phyloP scores from a whole-genome alignment of 2,329 filamentous ascomycete genomes.

The Xylariaceae sp. region DNA sequence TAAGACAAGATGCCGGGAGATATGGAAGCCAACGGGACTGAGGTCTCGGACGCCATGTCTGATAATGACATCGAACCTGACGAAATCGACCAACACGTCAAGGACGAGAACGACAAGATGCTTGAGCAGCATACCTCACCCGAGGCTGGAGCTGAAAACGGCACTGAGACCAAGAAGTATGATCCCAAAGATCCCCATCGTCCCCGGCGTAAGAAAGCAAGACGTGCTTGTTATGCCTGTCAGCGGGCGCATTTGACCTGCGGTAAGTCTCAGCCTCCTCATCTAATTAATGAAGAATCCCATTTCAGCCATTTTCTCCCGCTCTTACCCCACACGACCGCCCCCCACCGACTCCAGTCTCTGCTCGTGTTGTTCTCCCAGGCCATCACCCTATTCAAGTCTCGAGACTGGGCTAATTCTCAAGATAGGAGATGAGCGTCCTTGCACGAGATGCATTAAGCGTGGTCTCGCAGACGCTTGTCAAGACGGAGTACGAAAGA shows the following conservation, averaged over 20 bases:
- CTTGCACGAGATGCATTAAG: constrained; percentile 93
- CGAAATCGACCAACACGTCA: constrained; percentile 45
- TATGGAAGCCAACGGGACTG: constrained; percentile 57
- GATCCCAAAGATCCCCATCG: constrained; percentile 89
- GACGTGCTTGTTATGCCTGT: constrained; percentile 94
- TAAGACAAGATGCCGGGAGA: constrained; percentile 62
- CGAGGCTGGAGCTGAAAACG: constrained; percentile 51
- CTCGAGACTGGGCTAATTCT: constrained; percentile 30
- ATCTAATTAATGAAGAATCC: constrained; percentile 32
- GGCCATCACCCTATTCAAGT: background rate
- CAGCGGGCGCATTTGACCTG: constrained; percentile 97
- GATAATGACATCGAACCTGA: constrained; percentile 65
- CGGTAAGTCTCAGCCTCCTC: constrained; percentile 68
- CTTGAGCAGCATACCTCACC: constrained; percentile 52
- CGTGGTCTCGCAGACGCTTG: constrained; percentile 88
- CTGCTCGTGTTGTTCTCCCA: too few relatives aligned
- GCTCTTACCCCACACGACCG: constrained; percentile 17
- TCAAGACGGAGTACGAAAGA: constrained; percentile 96
- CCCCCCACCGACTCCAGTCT: constrained; percentile 26
- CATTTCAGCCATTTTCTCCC: constrained; percentile 29
- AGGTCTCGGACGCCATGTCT: constrained; percentile 64
- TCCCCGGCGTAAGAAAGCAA: constrained; percentile 92
- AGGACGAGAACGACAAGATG: constrained; percentile 60
- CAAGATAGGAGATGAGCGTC: constrained; percentile 83
- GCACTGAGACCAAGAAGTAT: constrained; percentile 65